phyloP scores from a whole-genome alignment of 768 basidiomycete genomes.

The Hortiboletus flavorubellus region DNA sequence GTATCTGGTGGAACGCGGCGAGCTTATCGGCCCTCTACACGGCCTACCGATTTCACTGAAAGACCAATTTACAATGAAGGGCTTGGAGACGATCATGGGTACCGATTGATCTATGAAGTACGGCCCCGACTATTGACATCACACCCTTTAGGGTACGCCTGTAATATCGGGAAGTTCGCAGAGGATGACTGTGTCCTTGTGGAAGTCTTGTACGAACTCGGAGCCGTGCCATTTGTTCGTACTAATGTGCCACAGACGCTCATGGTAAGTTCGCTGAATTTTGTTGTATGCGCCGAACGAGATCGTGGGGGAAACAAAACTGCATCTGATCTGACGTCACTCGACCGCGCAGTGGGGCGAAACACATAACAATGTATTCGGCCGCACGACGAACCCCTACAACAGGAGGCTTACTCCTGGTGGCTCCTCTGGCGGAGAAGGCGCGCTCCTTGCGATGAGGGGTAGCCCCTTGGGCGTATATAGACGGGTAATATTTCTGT shows the following conservation, averaged over 20 bases:
- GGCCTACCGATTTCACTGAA: slow-evolving; percentile 41
- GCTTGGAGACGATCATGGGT: slow-evolving; percentile 59
- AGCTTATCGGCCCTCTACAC: slow-evolving; percentile 43
- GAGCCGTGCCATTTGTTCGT: slow-evolving; percentile 71
- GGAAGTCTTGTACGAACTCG: slow-evolving; percentile 59
- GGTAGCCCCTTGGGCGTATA: slow-evolving; percentile 57
- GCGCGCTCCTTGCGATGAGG: slow-evolving; percentile 59
- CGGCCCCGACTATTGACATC: background rate
- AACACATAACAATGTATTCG: slow-evolving; percentile 77
- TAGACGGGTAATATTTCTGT: slow-evolving; percentile 54
- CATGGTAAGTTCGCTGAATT: slow-evolving; percentile 44
- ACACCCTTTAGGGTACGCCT: slow-evolving; percentile 43
- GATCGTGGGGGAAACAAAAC: background rate
- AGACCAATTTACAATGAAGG: slow-evolving; percentile 60
- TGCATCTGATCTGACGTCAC: background rate
- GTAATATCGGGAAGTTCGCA: slow-evolving; percentile 54
- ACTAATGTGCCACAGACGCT: slow-evolving; percentile 78
- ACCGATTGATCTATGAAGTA: background rate
- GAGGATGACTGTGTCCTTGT: slow-evolving; percentile 61
- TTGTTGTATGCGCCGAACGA: background rate
- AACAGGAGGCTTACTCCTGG: slow-evolving; percentile 72
- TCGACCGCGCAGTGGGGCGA: slow-evolving; percentile 59
- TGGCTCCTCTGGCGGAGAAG: slow-evolving; percentile 87
- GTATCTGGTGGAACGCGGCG: slow-evolving; percentile 17
- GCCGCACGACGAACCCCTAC: slow-evolving; percentile 73